phyloP scores from a whole-genome alignment of 106 monocot genomes.

The Cymbidium sinense region DNA sequence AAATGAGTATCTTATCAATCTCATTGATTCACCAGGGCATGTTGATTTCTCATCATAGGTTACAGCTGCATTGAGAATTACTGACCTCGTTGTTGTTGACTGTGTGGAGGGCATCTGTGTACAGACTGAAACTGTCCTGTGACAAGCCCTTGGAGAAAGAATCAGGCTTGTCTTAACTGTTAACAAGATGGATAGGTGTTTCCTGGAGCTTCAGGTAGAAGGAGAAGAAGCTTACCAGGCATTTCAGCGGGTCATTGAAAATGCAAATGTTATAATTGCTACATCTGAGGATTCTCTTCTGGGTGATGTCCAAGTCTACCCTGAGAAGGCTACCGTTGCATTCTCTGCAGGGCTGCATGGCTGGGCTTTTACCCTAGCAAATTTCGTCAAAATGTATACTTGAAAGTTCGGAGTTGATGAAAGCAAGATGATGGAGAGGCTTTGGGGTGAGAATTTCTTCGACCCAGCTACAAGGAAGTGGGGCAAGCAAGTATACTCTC shows the following conservation, averaged over 20 bases:
- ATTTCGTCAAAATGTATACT: conserved; percentile 29
- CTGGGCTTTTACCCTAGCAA: conserved; percentile 28
- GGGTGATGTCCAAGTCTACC: conserved; percentile 33
- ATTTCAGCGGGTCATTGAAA: conserved; percentile 50
- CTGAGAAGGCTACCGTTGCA: conserved; percentile 32
- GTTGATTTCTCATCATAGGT: conserved; percentile 41
- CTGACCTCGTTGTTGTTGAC: conserved; percentile 40
- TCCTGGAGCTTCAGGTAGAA: conserved; percentile 37
- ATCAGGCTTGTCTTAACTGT: conserved; percentile 33
- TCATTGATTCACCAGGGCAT: conserved; percentile 41
- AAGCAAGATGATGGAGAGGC: conserved; percentile 29
- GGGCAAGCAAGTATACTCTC: conserved; percentile 16
- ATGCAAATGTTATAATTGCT: conserved; percentile 30
- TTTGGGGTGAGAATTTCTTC: conserved; percentile 32
- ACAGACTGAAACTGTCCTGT: conserved; percentile 39
- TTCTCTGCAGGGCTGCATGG: conserved; percentile 33
- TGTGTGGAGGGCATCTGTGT: conserved; percentile 39
- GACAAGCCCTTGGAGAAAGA: conserved; percentile 25
- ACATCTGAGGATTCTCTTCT: conserved; percentile 28
- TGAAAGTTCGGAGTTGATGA: conserved; percentile 26
- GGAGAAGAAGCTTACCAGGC: conserved; percentile 64
- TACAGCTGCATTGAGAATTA: conserved; percentile 42
- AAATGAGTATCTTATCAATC: conserved; percentile 48
- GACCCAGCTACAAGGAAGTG: conserved; percentile 23
- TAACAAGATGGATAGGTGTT: conserved; percentile 39